Evolutionary conservation across 495 filamentous ascomycete species (phyloP).

Genomic region (Penicillium argentinense): DNA sequence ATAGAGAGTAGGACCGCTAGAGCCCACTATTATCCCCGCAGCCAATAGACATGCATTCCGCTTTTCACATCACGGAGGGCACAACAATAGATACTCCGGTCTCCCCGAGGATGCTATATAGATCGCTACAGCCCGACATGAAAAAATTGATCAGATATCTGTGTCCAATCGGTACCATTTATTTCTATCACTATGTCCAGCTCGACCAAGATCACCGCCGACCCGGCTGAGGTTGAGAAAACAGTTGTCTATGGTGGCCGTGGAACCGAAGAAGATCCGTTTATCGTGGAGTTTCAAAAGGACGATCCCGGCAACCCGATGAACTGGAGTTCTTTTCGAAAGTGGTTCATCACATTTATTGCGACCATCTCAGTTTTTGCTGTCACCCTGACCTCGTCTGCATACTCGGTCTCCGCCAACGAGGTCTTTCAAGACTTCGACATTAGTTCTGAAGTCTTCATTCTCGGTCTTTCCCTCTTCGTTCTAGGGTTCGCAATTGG

Average conservation of each 20-base stretch:
- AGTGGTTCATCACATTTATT: slow-evolving; percentile 21
- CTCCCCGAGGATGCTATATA: not conserved
- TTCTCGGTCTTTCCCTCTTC: slow-evolving; percentile 50
- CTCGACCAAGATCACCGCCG: not conserved
- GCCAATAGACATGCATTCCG: slow-evolving; percentile 4
- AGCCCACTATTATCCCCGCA: not conserved
- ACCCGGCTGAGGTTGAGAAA: slow-evolving; percentile 5
- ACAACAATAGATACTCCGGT: slow-evolving; percentile 3
- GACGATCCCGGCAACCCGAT: slow-evolving; percentile 63
- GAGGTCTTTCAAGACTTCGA: slow-evolving; percentile 42
- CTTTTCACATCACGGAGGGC: slow-evolving; percentile 1
- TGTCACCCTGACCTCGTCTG: slow-evolving; percentile 35
- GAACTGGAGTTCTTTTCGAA: slow-evolving; percentile 32
- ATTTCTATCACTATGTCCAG: slow-evolving; percentile 1
- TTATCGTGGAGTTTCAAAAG: slow-evolving; percentile 63
- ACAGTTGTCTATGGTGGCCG: slow-evolving; percentile 2
- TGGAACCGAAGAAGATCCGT: slow-evolving; percentile 65
- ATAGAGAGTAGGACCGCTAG: too few species aligned
- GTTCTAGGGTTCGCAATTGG: slow-evolving; percentile 51
- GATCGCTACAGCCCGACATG: not conserved
- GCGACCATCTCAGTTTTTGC: slow-evolving; percentile 21
- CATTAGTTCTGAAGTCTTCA: slow-evolving; percentile 39
- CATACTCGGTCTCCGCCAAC: slow-evolving; percentile 40
- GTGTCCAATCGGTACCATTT: too few species aligned
- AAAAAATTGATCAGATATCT: too few species aligned